Base-by-base conservation (phyloP, 768 basidiomycete genomes). In the Lactarius evosmus region DNA sequence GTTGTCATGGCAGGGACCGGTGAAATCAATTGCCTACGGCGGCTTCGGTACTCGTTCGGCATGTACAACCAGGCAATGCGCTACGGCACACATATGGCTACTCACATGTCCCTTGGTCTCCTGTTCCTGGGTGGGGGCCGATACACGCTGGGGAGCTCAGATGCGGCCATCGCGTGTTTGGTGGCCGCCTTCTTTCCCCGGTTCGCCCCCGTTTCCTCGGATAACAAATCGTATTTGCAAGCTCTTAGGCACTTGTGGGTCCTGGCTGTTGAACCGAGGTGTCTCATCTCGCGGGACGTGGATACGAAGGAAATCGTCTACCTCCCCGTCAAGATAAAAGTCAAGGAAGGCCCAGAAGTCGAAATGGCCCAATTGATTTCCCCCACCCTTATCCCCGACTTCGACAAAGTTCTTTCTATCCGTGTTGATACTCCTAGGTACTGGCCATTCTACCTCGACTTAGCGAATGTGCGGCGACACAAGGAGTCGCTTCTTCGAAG, bases 1-100 rank as follows among this genome's bases (percentile, higher is more conserved):
- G 89, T 96, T 83, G 89, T 98, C 49, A 96, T 98, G 93, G 94
- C 96, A 2, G 97, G 97, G 11, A 96, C 95, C 0, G 97, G 97
- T 4, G 95, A 98, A 74, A 84, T 98, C 56, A 89, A 88, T 60
- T 93, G 91, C 68, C 78, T 98, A 19, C 85, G 93, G 22, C 83
- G 95, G 25, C 80, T 98, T 14, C 84, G 97, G 22, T 89, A 92
- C 73, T 86, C 91, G 8, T 98, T 93, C 71, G 96, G 95, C 29
- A 88, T 93, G 82, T 86, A 88, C 70, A 84, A 85, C 61, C 82
- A 82, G 58, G 76, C 82, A 56, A 81, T 84, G 78, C 85, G 88
- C 67, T 98, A 95, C 70, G 95, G 95, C 1, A 86, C 88, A 25
- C 94, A 98, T 71, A 86, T 93, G 69, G 88, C 95, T 5, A 92